Conservation (phyloP, 768 basidiomycete genomes). For the Podaxis sp. region DNA sequence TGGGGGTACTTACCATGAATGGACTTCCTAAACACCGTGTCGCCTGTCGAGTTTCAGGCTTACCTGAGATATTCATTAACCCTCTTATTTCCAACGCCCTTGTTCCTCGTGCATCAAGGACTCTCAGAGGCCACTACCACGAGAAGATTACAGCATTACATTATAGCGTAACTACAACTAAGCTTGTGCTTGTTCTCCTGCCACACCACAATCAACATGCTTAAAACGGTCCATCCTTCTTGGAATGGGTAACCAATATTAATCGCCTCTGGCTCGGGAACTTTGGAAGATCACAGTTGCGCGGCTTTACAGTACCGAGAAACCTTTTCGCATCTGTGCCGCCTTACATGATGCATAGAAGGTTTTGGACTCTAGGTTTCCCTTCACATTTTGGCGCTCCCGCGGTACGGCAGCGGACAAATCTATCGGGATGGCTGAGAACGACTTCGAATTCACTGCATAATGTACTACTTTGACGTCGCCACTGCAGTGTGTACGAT, state of each 20-base stretch:
- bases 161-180: neutral
- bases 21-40: neutral
- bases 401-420: neutral
- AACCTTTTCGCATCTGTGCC: neutral
- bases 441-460: too few relatives aligned
- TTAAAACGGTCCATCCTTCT: conserved; percentile 1
- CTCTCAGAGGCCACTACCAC: neutral
- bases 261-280: conserved; percentile 4
- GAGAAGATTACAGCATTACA: conserved; percentile 10
- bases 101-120: conserved; percentile 12
- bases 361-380: neutral
- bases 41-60: neutral
- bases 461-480: too few relatives aligned
- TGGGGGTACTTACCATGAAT: neutral
- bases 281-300: neutral
- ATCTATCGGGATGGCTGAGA: too few relatives aligned
- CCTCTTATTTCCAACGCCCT: neutral
- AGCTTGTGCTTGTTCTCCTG: neutral
- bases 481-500: too few relatives aligned
- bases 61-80: conserved; percentile 1
- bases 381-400: neutral
- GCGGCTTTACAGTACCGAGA: neutral
- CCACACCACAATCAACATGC: neutral
- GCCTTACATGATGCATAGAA: neutral
- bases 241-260: neutral